Conservation (phyloP, 257 asterid genomes). For the Dorcoceras hygrometricum region DNA sequence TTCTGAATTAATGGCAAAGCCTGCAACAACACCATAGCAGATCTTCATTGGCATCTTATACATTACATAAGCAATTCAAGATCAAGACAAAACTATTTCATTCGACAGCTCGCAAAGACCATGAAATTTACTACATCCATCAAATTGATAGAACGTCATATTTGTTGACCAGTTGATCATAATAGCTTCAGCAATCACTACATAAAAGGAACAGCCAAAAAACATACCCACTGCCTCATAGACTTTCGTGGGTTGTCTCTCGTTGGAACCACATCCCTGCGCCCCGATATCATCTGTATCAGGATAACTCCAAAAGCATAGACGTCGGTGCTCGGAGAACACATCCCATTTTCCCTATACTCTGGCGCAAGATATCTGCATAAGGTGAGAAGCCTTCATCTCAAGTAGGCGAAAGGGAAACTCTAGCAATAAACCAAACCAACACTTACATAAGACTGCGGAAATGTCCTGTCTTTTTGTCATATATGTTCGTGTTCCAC, state of each 20-base stretch:
- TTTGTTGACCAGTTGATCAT: too few species aligned
- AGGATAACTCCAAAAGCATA: slow-evolving; percentile 63
- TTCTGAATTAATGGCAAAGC: slow-evolving; percentile 54
- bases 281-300: slow-evolving; percentile 69
- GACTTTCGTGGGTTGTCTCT: slow-evolving; percentile 44
- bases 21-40: slow-evolving; percentile 31
- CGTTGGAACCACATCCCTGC: slow-evolving; percentile 34
- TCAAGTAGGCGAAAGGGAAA: not conserved
- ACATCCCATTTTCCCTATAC: slow-evolving; percentile 49
- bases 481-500: slow-evolving; percentile 38
- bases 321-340: slow-evolving; percentile 54
- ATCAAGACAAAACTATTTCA: not conserved
- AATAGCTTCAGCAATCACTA: not conserved
- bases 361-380: slow-evolving; percentile 79
- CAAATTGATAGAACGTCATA: too few species aligned
- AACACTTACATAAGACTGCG: slow-evolving; percentile 49
- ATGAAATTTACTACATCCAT: not conserved
- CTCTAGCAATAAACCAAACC: too few species aligned
- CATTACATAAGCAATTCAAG: not conserved
- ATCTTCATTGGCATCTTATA: not conserved
- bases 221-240: slow-evolving; percentile 60
- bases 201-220: not conserved
- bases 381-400: slow-evolving; percentile 7
- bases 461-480: slow-evolving; percentile 32
- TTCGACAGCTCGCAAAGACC: not conserved